phyloP scores from a whole-genome alignment of 371 early-diverging fungal species.

The Mortierella sp. region DNA sequence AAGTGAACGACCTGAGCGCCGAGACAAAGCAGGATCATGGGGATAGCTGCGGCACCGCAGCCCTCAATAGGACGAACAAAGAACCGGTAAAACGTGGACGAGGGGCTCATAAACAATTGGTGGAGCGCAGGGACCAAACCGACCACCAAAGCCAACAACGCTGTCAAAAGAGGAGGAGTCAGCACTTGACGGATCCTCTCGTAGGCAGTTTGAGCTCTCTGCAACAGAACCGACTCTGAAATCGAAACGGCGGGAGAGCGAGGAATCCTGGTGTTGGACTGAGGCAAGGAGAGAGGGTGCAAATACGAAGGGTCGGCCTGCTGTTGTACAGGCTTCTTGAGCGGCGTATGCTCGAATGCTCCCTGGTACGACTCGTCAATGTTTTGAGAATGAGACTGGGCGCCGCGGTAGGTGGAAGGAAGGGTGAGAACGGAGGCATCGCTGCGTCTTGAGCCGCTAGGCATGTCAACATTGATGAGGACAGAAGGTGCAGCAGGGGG shows the following conservation, averaged over 20 bases:
- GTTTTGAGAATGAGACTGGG: not conserved
- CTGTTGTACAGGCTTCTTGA: not conserved
- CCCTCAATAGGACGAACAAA: slow-evolving; percentile 75
- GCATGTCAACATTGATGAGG: slow-evolving; percentile 39
- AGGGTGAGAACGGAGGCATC: slow-evolving; percentile 15
- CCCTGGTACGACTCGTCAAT: not conserved
- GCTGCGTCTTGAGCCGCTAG: slow-evolving; percentile 23
- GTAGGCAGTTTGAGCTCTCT: slow-evolving; percentile 28
- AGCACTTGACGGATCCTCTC: slow-evolving; percentile 59
- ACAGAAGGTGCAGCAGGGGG: slow-evolving; percentile 31
- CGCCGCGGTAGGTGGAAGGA: slow-evolving; percentile 14
- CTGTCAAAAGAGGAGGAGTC: slow-evolving; percentile 78
- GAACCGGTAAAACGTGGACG: slow-evolving; percentile 66
- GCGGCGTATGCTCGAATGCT: not conserved
- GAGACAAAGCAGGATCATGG: slow-evolving; percentile 76
- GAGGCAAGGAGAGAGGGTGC: slow-evolving; percentile 20
- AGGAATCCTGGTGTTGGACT: not conserved
- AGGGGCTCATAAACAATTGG: slow-evolving; percentile 62
- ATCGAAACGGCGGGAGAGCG: slow-evolving; percentile 25
- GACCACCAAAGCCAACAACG: slow-evolving; percentile 68
- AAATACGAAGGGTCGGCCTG: slow-evolving; percentile 3
- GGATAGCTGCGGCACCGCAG: slow-evolving; percentile 78
- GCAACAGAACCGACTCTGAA: slow-evolving; percentile 29
- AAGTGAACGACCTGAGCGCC: slow-evolving; percentile 75
- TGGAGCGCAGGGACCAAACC: slow-evolving; percentile 62